Evolutionary conservation across 108 stramenopile genomes (phyloP), one percentile per base, ranked within the genome.

Genomic region (Licmophora abbreviata): DNA sequence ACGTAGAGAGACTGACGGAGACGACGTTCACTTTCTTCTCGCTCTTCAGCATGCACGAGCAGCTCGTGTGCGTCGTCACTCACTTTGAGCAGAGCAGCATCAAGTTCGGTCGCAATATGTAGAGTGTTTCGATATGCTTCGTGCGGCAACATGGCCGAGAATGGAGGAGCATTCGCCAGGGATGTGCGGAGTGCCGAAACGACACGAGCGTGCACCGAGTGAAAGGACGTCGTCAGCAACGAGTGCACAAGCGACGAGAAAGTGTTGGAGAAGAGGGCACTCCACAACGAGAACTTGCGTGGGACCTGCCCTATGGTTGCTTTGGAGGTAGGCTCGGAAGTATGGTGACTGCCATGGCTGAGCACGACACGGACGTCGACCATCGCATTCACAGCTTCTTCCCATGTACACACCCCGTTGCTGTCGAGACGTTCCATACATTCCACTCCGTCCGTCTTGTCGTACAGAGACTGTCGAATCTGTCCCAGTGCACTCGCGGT

Each of bases 81-180:
- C 20, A 92, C 84, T 36, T 71, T 85, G 17, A 75, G 51, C 44
- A 92, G 57, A 21, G 71, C 65, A 3, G 61, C 53, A 56, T 92
- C 78, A 47, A 92, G 55, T 52, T 85, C 79, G 25, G 84, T 73
- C 4, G 91, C 83, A 54, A 92, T 88, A 9, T 74, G 53, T 0
- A 92, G 64, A 0, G 86, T 80, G 46, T 92, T 92, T 3, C 91
- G 79, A 51, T 86, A 87, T 8, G 91, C 91, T 55, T 92, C 86
- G 45, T 92, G 91, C 7, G 91, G 86, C 2, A 84, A 45, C 52
- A 92, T 77, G 18, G 48, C 29, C 21, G 68, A 59, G 21, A 82
- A 64, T 3, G 82, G 75, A 23, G 91, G 91, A n/a, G 91, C 91
- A 26, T 79, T 79, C 22, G 84, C 74, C 22, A 92, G 54, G 22